Conservation (phyloP, 2,329 filamentous ascomycete species). For the Orbilia ellipsospora region DNA sequence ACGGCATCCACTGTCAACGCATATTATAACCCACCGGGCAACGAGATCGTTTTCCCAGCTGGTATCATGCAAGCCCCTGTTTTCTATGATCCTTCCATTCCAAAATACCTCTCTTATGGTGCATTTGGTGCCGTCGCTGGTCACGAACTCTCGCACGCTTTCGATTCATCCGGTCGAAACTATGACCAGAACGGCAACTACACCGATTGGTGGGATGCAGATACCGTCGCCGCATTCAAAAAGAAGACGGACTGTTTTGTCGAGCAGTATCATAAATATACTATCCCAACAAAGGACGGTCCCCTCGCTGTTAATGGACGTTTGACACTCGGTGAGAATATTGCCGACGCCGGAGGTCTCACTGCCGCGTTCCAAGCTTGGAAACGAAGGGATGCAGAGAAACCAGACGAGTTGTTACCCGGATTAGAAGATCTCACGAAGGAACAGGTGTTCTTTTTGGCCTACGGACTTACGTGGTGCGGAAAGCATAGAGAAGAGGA, state of each 20-base stretch:
- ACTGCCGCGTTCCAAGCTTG: conserved; percentile 73
- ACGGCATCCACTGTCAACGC: conserved; percentile 73
- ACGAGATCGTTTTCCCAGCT: conserved; percentile 76
- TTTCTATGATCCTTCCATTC: conserved; percentile 71
- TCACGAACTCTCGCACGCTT: conserved; percentile 77
- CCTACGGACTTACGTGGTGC: conserved; percentile 75
- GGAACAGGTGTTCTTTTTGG: conserved; percentile 77
- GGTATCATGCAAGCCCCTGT: conserved; percentile 77
- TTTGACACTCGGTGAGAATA: conserved; percentile 75
- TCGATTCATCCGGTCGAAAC: conserved; percentile 74
- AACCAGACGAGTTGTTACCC: conserved; percentile 69
- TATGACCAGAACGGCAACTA: conserved; percentile 74
- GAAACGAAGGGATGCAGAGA: conserved; percentile 69
- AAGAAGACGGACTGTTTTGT: conserved; percentile 74
- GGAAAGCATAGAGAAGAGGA: conserved; percentile 71
- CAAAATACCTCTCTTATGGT: conserved; percentile 75
- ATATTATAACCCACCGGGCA: conserved; percentile 73
- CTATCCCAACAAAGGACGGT: conserved; percentile 69
- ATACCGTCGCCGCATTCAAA: conserved; percentile 70
- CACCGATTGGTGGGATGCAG: conserved; percentile 74
- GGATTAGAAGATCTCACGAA: conserved; percentile 73
- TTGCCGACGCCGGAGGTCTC: conserved; percentile 76
- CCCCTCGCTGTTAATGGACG: conserved; percentile 72
- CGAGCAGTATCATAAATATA: conserved; percentile 74
- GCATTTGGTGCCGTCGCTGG: conserved; percentile 75